Conservation (phyloP, 2,329 filamentous ascomycete genomes). For the Fusarium albosuccineum region DNA sequence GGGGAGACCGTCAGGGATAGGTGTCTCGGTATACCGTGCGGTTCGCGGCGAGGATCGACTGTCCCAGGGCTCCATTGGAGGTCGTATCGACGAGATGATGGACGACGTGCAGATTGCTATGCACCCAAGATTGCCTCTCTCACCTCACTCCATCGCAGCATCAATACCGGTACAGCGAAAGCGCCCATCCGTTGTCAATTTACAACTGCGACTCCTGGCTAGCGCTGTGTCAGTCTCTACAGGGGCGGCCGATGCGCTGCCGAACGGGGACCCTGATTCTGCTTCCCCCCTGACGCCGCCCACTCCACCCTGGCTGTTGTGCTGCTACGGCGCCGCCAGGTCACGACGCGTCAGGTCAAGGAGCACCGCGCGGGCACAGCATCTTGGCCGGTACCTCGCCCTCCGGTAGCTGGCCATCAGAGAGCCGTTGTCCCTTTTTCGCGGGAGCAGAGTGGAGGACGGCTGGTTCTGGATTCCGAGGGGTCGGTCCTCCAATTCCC, state of each 20-base stretch:
- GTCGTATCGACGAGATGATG: slow-evolving; percentile 11
- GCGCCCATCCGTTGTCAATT: slow-evolving; percentile 20
- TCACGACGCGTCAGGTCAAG: slow-evolving; percentile 16
- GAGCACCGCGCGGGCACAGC: slow-evolving; percentile 7
- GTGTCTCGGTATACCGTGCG: slow-evolving; percentile 30
- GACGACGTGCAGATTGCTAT: background rate
- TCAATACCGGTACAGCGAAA: background rate
- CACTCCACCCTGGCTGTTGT: slow-evolving; percentile 29
- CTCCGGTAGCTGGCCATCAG: slow-evolving; percentile 30
- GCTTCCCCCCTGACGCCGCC: slow-evolving; percentile 30
- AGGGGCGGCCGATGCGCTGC: slow-evolving; percentile 30
- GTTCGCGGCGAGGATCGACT: slow-evolving; percentile 27
- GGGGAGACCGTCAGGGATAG: slow-evolving; percentile 24
- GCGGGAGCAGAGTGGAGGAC: background rate
- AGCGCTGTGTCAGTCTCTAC: slow-evolving; percentile 42
- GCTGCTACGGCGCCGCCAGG: slow-evolving; percentile 29
- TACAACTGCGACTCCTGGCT: slow-evolving; percentile 31
- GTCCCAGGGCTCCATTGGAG: slow-evolving; percentile 6
- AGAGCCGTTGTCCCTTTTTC: slow-evolving; percentile 14
- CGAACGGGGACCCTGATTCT: slow-evolving; percentile 42
- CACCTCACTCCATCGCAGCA: slow-evolving; percentile 26
- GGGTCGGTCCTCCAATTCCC: slow-evolving; percentile 44
- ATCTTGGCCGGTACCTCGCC: slow-evolving; percentile 28
- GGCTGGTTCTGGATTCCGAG: slow-evolving; percentile 36
- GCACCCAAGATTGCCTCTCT: slow-evolving; percentile 19